Conservation (phyloP, 306 rosid species). For the Astragalus membranaceus region DNA sequence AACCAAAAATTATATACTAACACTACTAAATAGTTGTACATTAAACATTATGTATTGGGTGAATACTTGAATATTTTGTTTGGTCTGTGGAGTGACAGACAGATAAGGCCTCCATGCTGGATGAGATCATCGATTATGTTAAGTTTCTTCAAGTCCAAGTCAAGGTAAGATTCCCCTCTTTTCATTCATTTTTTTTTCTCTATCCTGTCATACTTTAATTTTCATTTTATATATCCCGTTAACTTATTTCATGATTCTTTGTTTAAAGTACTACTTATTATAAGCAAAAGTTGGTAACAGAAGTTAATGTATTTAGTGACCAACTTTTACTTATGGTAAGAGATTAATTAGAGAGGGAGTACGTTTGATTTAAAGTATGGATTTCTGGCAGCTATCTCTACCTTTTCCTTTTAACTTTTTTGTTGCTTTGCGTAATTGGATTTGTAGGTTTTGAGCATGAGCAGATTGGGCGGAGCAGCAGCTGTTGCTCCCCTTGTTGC, state of each 20-base stretch:
- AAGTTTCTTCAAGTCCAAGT: constrained; percentile 97
- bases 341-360: neutral
- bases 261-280: neutral
- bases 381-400: neutral
- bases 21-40: too few relatives aligned
- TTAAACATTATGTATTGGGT: too few relatives aligned
- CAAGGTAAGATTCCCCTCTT: constrained; percentile 47
- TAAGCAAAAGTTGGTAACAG: too few relatives aligned
- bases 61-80: neutral
- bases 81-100: constrained; percentile 64
- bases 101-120: constrained; percentile 98
- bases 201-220: neutral
- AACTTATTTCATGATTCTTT: neutral
- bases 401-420: neutral
- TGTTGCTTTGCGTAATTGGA: neutral
- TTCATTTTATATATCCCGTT: too few relatives aligned
- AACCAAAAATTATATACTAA: too few relatives aligned
- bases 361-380: neutral
- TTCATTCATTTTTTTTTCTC: neutral
- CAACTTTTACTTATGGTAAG: too few relatives aligned
- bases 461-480: constrained; percentile 95
- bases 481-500: constrained; percentile 88
- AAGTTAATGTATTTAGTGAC: too few relatives aligned
- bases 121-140: constrained; percentile 97
- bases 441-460: constrained; percentile 95